phyloP scores from a whole-genome alignment of 495 filamentous ascomycete genomes.

The Jackrogersella multiformis region DNA sequence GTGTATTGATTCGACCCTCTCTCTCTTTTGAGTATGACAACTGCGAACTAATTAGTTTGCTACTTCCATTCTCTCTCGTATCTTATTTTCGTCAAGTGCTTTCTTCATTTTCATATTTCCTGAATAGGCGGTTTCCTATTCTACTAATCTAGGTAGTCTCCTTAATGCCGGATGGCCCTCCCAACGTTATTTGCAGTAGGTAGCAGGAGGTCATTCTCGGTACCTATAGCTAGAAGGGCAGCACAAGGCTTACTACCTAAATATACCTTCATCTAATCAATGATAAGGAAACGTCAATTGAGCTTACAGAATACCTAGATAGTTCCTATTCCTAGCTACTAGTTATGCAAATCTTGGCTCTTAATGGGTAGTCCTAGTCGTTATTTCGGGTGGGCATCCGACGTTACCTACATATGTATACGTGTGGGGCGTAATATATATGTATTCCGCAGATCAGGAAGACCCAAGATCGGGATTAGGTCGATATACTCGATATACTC shows the following conservation, averaged over 20 bases:
- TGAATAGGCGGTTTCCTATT: background rate
- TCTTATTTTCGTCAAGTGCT: too few species aligned
- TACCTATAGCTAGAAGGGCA: too few species aligned
- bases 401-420: constrained; percentile 11
- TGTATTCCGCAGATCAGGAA: constrained; percentile 19
- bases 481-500: constrained; percentile 11
- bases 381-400: constrained; percentile 4
- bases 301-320: constrained; percentile 14
- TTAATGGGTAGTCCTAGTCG: background rate
- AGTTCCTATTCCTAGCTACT: background rate
- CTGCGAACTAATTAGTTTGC: constrained; percentile 21
- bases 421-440: constrained; percentile 26
- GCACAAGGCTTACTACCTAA: too few species aligned
- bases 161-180: too few species aligned
- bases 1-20: background rate
- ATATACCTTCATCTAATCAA: background rate
- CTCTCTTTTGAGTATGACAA: constrained; percentile 6
- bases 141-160: too few species aligned
- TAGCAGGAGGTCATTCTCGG: too few species aligned
- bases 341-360: too few species aligned
- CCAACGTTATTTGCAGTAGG: too few species aligned
- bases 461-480: too few species aligned
- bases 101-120: constrained; percentile 12
- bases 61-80: constrained; percentile 27
- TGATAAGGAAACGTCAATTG: background rate